Base-by-base conservation (phyloP, 2,329 filamentous ascomycete species). In the Xylariaceae sp. region DNA sequence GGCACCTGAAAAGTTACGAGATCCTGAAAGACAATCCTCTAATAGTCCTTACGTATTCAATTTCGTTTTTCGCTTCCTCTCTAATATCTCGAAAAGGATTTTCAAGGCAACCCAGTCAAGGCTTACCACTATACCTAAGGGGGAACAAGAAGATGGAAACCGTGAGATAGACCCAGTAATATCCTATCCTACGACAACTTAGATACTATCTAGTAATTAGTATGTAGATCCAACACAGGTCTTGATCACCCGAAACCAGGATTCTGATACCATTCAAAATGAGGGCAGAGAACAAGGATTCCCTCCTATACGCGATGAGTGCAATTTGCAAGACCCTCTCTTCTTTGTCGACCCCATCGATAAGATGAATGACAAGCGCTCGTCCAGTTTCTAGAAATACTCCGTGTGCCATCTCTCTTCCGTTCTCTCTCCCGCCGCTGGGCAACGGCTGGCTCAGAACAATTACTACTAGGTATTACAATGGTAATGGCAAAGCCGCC, bases 321-420 rank as follows among this genome's bases (percentile, higher is more conserved):
- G 12, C 9, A 49, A 19, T 19, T 43, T 19, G 42, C 53, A 26
- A 59, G 51, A 54, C 54, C 35, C 50, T 51, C 64, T 65, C 35
- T 51, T 51, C 64, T 65, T 65, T 61, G 62, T 55, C 27, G 39
- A n/a, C 29, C 39, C 34, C 39, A 50, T 55, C 45, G 53, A 65
- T 62, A 64, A 65, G 54, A 64, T 61, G 55, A 58, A 51, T 56
- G 8, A 55, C 55, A 50, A 32, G 19, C 40, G 40, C 43, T 45
- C 41, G 37, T 26, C 57, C 53, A 52, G 54, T 51, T 59, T 58
- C 53, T 57, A 58, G 59, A 65, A 63, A 59, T 31, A 45, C 62
- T 62, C 61, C 54, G 56, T 58, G 56, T 58, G 60, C 47, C 30
- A 26, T 40, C 32, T n/a, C 12, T 30, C 43, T 46, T 6, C 9